phyloP scores from a whole-genome alignment of 805 yeast genomes.

The Pichia heedii region DNA sequence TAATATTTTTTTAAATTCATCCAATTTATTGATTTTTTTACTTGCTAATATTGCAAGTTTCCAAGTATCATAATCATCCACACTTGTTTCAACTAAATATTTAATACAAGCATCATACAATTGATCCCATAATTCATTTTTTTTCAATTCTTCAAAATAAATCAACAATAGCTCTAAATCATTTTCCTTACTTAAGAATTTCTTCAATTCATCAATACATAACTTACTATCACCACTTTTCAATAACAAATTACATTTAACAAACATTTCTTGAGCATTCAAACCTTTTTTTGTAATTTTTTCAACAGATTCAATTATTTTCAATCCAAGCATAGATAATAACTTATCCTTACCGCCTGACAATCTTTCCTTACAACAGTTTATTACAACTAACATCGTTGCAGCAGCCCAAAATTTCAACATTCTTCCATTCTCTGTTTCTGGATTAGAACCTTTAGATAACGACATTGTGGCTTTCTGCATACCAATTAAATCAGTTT shows the following conservation, averaged over 20 bases:
- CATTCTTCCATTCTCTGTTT: conserved; percentile 24
- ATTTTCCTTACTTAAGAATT: conserved; percentile 29
- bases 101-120: conserved; percentile 33
- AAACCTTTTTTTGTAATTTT: conserved; percentile 23
- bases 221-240: conserved; percentile 28
- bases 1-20: conserved; percentile 28
- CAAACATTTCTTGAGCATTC: conserved; percentile 57
- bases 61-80: conserved; percentile 79
- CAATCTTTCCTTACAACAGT: conserved; percentile 25
- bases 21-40: conserved; percentile 25
- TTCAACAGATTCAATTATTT: conserved; percentile 36
- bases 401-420: conserved; percentile 50
- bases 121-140: conserved; percentile 33
- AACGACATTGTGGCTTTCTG: conserved; percentile 45
- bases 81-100: conserved; percentile 37
- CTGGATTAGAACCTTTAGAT: conserved; percentile 19
- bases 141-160: conserved; percentile 39
- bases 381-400: conserved; percentile 35
- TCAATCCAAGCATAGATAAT: conserved; percentile 52
- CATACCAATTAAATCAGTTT: conserved; percentile 40
- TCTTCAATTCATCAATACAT: conserved; percentile 24
- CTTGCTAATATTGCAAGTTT: conserved; percentile 42
- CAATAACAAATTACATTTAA: conserved; percentile 44
- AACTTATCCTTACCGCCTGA: conserved; percentile 39
- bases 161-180: conserved; percentile 59